Conservation (phyloP, 805 yeast genomes). For the Cyberlindnera mycetangii region DNA sequence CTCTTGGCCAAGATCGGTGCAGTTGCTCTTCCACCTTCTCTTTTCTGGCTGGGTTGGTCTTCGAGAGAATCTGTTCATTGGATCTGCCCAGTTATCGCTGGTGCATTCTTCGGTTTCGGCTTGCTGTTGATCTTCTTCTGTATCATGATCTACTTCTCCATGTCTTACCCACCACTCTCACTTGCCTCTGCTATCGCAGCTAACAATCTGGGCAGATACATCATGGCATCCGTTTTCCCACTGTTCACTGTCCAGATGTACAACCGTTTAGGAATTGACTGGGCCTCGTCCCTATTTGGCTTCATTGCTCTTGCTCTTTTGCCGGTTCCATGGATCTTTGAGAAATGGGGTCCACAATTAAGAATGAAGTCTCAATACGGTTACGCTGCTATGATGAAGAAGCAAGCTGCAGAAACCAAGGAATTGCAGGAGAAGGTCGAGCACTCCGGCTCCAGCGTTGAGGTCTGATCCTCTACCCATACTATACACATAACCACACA, state of each 20-base stretch:
- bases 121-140: conserved; percentile 69
- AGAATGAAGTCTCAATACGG: conserved; percentile 60
- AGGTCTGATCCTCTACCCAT: not conserved
- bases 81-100: conserved; percentile 75
- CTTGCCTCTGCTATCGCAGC: conserved; percentile 92
- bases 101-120: conserved; percentile 77
- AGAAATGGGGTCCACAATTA: conserved; percentile 51
- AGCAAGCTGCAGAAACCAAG: conserved; percentile 32
- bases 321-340: conserved; percentile 74
- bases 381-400: conserved; percentile 49
- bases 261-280: conserved; percentile 61
- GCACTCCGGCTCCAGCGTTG: conserved; percentile 12
- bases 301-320: conserved; percentile 66
- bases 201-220: conserved; percentile 73
- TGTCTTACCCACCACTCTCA: conserved; percentile 68
- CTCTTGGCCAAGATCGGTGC: conserved; percentile 66
- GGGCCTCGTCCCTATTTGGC: conserved; percentile 73
- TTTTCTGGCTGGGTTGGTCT: conserved; percentile 86
- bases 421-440: conserved; percentile 14
- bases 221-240: conserved; percentile 78
- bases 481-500: conserved; percentile 10
- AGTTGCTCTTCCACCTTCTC: conserved; percentile 57
- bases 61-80: conserved; percentile 59
- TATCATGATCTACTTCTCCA: conserved; percentile 63
- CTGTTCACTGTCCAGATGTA: conserved; percentile 86